A percentile compares a stretch with the other conserved stretches of the same genome.
These are phyloP conservation scores for Salicornia ramosissima DNA, from an alignment of 148 eudicot species.

Conservation along the genomic window DNA sequence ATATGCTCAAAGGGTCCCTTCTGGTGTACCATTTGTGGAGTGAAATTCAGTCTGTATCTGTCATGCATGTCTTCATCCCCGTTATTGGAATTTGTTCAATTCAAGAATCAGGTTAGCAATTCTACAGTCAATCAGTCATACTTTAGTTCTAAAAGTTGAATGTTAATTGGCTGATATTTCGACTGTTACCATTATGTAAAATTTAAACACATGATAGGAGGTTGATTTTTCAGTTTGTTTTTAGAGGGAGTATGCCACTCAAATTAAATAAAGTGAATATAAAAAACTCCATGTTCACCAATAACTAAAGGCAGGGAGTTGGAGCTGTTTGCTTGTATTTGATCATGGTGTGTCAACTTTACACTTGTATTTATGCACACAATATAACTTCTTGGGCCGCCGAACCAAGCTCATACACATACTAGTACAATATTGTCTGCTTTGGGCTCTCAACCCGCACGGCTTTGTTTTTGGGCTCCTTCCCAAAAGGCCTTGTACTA, in stretches of 20 bases:
- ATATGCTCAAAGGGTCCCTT: conserved; percentile 55
- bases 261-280: too few relatives aligned
- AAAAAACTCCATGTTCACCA: too few relatives aligned
- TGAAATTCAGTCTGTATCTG: conserved; percentile 4
- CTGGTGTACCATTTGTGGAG: conserved; percentile 80
- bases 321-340: too few relatives aligned
- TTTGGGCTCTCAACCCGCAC: too few relatives aligned
- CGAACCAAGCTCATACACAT: too few relatives aligned
- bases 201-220: conserved; percentile 1
- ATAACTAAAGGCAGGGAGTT: too few relatives aligned
- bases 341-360: too few relatives aligned
- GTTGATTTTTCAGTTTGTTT: not conserved
- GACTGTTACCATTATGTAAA: not conserved
- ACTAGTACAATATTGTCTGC: too few relatives aligned
- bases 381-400: too few relatives aligned
- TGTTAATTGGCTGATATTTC: not conserved
- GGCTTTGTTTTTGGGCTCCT: too few relatives aligned
- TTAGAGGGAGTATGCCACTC: not conserved
- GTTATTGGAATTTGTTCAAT: not conserved
- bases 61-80: not conserved
- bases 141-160: not conserved
- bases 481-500: too few relatives aligned
- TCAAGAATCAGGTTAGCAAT: conserved; percentile 18
- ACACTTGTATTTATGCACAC: too few relatives aligned
- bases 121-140: not conserved